Evolutionary conservation across 345 rosid genomes (phyloP).

Genomic region (Hevea brasiliensis): DNA sequence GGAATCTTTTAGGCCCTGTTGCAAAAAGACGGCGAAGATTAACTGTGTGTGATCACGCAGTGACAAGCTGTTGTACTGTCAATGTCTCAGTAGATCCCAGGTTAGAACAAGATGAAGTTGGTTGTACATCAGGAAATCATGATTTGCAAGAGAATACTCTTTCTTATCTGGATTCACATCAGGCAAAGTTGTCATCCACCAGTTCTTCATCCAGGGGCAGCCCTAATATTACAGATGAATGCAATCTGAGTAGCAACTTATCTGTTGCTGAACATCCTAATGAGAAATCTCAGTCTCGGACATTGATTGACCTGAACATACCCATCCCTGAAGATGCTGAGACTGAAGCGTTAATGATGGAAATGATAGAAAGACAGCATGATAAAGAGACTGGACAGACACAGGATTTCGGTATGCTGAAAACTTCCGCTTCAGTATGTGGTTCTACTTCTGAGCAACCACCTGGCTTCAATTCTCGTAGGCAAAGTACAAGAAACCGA

Average conservation of each 20-base stretch:
- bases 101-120: slow-evolving; percentile 25
- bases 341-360: slow-evolving; percentile 22
- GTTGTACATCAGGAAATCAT: slow-evolving; percentile 18
- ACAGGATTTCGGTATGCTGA: slow-evolving; percentile 1
- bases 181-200: slow-evolving; percentile 31
- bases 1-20: slow-evolving; percentile 22
- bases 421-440: not conserved
- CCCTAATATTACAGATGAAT: slow-evolving; percentile 24
- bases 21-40: slow-evolving; percentile 28
- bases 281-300: slow-evolving; percentile 30
- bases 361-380: slow-evolving; percentile 16
- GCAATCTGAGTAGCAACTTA: slow-evolving; percentile 19
- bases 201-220: slow-evolving; percentile 32
- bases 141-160: slow-evolving; percentile 10
- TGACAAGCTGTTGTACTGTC: slow-evolving; percentile 15
- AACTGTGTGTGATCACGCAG: slow-evolving; percentile 19
- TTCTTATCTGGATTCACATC: slow-evolving; percentile 22
- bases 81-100: slow-evolving; percentile 9
- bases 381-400: slow-evolving; percentile 18
- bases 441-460: slow-evolving; percentile 24
- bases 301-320: slow-evolving; percentile 50
- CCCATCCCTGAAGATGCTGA: slow-evolving; percentile 45
- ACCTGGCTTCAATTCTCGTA: slow-evolving; percentile 30
- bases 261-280: slow-evolving; percentile 20
- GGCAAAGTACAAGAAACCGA: slow-evolving; percentile 56